Conservation (phyloP, 768 basidiomycete genomes). For the Cystofilobasidium bisporidii region DNA sequence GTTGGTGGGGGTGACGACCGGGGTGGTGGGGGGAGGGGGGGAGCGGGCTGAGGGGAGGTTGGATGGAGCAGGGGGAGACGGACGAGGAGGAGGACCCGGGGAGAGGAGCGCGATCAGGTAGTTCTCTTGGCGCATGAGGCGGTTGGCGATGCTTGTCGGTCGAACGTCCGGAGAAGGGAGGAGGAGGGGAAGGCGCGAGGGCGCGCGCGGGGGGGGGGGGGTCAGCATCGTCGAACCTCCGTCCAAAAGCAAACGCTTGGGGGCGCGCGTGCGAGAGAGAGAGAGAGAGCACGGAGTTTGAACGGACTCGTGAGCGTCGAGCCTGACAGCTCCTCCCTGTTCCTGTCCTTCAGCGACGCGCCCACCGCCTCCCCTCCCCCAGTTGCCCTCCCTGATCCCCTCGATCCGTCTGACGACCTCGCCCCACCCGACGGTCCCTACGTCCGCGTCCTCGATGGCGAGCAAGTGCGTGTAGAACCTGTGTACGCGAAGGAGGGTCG, state of each 20-base stretch:
- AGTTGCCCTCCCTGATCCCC: conserved; percentile 83
- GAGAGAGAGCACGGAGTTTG: no score
- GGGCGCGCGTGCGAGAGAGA: no score
- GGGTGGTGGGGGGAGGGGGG: conserved; percentile 43
- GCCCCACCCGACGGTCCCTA: conserved; percentile 95
- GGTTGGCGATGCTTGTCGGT: conserved; percentile 37
- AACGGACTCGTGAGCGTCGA: conserved; percentile 80
- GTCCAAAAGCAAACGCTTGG: no score
- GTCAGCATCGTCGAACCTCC: no score
- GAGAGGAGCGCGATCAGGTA: conserved; percentile 80
- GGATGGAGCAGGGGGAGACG: conserved; percentile 38
- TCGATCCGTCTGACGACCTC: conserved; percentile 85
- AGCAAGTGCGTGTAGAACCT: conserved; percentile 90
- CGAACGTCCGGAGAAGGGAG: no score
- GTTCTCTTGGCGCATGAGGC: conserved; percentile 96
- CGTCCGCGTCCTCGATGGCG: conserved; percentile 89
- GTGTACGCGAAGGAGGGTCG: conserved; percentile 85
- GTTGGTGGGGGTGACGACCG: neutral
- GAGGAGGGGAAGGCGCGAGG: neutral
- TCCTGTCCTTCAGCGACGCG: no score
- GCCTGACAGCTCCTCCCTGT: no score
- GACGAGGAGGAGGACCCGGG: conserved; percentile 33
- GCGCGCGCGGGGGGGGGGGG: neutral
- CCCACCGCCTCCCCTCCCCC: conserved; percentile 56
- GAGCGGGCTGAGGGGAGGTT: conserved; percentile 33